Conservation (phyloP, 768 basidiomycete species). For the Amanita rimosa region DNA sequence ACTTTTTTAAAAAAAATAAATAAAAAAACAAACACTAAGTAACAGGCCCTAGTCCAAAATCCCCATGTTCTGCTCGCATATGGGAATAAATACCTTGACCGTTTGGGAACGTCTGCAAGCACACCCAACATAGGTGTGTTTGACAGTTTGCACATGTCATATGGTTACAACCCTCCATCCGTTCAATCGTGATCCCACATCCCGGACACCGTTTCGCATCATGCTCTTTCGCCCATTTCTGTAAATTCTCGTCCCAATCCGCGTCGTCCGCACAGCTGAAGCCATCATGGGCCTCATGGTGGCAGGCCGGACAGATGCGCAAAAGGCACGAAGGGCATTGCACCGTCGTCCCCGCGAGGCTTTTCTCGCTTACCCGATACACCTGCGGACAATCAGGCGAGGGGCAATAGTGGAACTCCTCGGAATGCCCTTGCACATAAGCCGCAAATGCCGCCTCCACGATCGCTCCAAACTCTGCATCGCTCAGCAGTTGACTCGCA, state of each 20-base stretch:
- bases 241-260: conserved; percentile 45
- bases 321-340: conserved; percentile 64
- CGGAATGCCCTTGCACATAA: conserved; percentile 45
- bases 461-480: conserved; percentile 42
- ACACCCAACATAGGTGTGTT: conserved; percentile 77
- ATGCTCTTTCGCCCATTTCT: conserved; percentile 48
- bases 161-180: conserved; percentile 71
- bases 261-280: conserved; percentile 51
- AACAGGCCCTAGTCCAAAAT: conserved; percentile 33
- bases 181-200: conserved; percentile 63
- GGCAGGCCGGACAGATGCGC: conserved; percentile 58
- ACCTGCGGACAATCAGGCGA: conserved; percentile 70
- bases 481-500: conserved; percentile 38
- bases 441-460: conserved; percentile 49
- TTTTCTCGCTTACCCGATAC: conserved; percentile 41
- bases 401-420: conserved; percentile 66
- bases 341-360: conserved; percentile 30
- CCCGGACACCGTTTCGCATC: conserved; percentile 69
- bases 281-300: conserved; percentile 48
- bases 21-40: conserved; percentile 7
- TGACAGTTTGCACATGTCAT: conserved; percentile 68
- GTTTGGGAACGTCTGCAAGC: conserved; percentile 55
- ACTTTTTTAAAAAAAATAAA: conserved; percentile 12
- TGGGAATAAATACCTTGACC: conserved; percentile 70
- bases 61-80: conserved; percentile 60